These are phyloP conservation scores for Fusarium sp. DNA, from an alignment of 2,329 filamentous ascomycete species.

Conservation along the genomic window DNA sequence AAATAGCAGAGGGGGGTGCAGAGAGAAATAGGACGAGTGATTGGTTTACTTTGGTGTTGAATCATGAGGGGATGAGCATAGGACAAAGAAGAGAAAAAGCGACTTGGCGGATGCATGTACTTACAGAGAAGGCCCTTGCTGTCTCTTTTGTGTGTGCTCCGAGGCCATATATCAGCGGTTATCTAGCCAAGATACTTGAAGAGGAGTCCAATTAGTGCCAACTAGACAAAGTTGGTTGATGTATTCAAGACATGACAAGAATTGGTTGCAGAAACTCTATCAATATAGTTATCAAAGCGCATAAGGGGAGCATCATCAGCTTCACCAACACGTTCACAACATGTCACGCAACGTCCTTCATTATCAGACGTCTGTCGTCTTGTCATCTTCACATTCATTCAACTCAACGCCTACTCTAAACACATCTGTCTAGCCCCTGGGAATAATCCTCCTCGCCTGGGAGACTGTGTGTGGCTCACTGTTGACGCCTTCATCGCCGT, in stretches of 20 bases:
- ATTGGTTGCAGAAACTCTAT: not conserved
- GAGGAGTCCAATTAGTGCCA: not conserved
- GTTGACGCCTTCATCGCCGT: constrained; percentile 16
- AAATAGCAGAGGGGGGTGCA: not conserved
- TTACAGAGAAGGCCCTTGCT: constrained; percentile 22
- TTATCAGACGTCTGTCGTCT: not conserved
- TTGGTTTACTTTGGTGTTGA: constrained; percentile 1
- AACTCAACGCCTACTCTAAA: constrained; percentile 40
- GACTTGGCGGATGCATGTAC: constrained; percentile 28
- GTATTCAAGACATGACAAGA: not conserved
- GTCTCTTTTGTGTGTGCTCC: constrained; percentile 6
- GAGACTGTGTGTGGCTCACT: not conserved
- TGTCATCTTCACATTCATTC: constrained; percentile 36
- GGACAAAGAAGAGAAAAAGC: constrained; percentile 32
- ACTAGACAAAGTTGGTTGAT: not conserved
- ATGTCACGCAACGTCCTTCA: not conserved
- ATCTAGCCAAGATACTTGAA: not conserved
- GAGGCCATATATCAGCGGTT: not conserved
- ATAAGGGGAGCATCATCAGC: not conserved
- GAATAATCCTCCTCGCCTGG: constrained; percentile 11
- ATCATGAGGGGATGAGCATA: constrained; percentile 11
- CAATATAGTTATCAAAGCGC: not conserved
- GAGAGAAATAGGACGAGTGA: not conserved
- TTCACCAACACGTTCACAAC: not conserved
- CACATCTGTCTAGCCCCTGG: constrained; percentile 24